Evolutionary conservation across 2,329 filamentous ascomycete species (phyloP), one percentile per base, ranked within the genome.

Genomic region (Drechslerella coelobrocha): DNA sequence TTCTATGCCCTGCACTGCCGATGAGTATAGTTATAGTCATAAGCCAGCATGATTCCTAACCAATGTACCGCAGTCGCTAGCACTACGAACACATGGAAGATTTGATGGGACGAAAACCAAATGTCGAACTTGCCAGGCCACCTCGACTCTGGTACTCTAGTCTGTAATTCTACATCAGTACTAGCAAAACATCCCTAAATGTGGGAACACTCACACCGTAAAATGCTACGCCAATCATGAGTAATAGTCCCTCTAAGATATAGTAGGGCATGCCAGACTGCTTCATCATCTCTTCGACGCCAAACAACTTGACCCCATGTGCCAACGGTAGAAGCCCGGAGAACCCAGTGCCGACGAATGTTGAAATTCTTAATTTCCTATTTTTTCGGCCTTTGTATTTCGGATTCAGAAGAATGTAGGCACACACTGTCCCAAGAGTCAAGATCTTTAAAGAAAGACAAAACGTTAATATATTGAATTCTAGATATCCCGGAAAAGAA

Each of bases 51-150:
- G 43, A 80, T 74, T 0, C 78, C 80, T 45, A 78, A 73, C 41
- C 81, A 71, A 75, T 83, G 79, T 10, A 80, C 75, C 26, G 77
- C 72, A 24, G 79, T 79, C 4, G 79, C 80, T 3, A 82, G 29
- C 0, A 81, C 81, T 8, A 82, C 80, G 5, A 82, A 76, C 9
- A 81, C 73, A 57, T 83, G 81, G 60, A 83, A 82, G 5, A 82
- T 78, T 69, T 82, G 81, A 65, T 82, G 81, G 12, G 81, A 83
- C 2, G 79, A 78, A 14, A 81, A 80, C 72, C 77, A 80, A 29
- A 81, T 79, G 73, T 83, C 81, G 74, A 83, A 83, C 7, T 62
- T 76, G 1, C 80, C 81, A 1, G 81, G 81, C 17, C 73, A 77
- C 51, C 78, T 74, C 26, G 77, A 77, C 74, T 83, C 81, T 1